Percentiles rank a stretch among this genome's conserved stretches.
Conservation (phyloP, 2,329 filamentous ascomycete species). For the Xylariomycetidae sp. region DNA sequence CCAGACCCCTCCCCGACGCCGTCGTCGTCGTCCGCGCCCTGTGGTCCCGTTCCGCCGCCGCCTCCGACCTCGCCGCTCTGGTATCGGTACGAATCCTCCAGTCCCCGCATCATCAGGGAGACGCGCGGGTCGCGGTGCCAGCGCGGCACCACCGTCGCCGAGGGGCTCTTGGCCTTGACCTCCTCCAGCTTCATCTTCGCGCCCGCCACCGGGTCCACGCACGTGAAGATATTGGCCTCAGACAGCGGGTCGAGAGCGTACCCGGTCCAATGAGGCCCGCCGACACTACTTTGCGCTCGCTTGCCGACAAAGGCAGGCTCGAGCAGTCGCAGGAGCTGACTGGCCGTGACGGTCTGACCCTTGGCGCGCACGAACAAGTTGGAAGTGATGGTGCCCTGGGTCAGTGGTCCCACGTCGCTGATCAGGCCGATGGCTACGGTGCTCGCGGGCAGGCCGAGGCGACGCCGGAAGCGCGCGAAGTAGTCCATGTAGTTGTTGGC, state of each 20-base stretch:
- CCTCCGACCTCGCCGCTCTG: neutral
- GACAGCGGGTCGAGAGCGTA: neutral
- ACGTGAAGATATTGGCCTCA: neutral
- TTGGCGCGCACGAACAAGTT: neutral
- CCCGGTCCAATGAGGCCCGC: neutral
- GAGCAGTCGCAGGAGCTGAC: neutral
- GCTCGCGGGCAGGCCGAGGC: neutral
- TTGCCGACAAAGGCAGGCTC: neutral
- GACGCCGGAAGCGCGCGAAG: constrained; percentile 1
- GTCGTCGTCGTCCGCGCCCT: neutral
- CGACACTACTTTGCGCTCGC: neutral
- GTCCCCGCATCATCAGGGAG: neutral
- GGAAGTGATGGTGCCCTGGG: neutral
- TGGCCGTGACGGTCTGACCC: neutral
- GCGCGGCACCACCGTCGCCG: neutral
- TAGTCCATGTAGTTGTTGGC: constrained; percentile 1
- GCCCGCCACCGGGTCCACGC: neutral
- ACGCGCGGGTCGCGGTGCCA: neutral
- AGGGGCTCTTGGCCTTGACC: neutral
- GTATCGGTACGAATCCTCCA: neutral
- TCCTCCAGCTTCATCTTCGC: neutral
- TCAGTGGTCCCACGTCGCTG: neutral
- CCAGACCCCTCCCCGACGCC: neutral
- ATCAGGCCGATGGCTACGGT: neutral
- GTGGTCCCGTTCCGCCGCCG: too few species aligned